A percentile compares a stretch with the other conserved stretches of the same genome.
These are phyloP conservation scores for Erodium trifolium DNA, from an alignment of 441 rosid genomes.

Conservation along the genomic window DNA sequence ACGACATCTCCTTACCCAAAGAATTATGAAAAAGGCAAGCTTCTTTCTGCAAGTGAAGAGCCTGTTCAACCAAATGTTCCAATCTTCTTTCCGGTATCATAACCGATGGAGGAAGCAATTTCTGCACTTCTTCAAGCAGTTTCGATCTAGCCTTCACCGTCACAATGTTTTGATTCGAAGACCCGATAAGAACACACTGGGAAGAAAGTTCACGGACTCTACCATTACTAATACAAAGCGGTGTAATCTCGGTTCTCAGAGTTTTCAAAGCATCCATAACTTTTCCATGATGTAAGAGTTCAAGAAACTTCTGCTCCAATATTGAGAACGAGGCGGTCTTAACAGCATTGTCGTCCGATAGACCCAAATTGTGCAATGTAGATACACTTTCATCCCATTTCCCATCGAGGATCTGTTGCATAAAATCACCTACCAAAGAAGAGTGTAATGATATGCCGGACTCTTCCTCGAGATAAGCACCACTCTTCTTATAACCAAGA, in stretches of 20 bases:
- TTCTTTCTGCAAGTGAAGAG: slow-evolving; percentile 38
- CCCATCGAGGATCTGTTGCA: slow-evolving; percentile 43
- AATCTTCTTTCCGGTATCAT: slow-evolving; percentile 52
- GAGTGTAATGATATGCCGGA: slow-evolving; percentile 50
- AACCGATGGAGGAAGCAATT: slow-evolving; percentile 48
- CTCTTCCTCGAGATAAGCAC: slow-evolving; percentile 57
- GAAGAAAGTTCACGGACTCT: slow-evolving; percentile 38
- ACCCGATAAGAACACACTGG: slow-evolving; percentile 17
- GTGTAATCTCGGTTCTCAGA: slow-evolving; percentile 49
- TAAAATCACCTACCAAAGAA: slow-evolving; percentile 32
- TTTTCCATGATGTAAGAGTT: slow-evolving; percentile 37
- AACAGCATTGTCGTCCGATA: slow-evolving; percentile 33
- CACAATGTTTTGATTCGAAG: slow-evolving; percentile 21
- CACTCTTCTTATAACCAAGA: slow-evolving; percentile 49
- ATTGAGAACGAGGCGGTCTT: slow-evolving; percentile 48
- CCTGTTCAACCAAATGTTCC: slow-evolving; percentile 63
- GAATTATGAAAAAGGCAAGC: slow-evolving; percentile 55
- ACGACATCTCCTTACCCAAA: slow-evolving; percentile 40
- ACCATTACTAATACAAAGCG: slow-evolving; percentile 29
- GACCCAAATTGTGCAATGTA: slow-evolving; percentile 35
- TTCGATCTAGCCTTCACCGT: slow-evolving; percentile 34
- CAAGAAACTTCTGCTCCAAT: slow-evolving; percentile 53
- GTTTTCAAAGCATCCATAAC: slow-evolving; percentile 44
- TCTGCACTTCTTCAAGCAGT: slow-evolving; percentile 46
- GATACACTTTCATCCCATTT: slow-evolving; percentile 45